phyloP scores from a whole-genome alignment of 1,139 yeast genomes.

The Zygosaccharomyces sapae region DNA sequence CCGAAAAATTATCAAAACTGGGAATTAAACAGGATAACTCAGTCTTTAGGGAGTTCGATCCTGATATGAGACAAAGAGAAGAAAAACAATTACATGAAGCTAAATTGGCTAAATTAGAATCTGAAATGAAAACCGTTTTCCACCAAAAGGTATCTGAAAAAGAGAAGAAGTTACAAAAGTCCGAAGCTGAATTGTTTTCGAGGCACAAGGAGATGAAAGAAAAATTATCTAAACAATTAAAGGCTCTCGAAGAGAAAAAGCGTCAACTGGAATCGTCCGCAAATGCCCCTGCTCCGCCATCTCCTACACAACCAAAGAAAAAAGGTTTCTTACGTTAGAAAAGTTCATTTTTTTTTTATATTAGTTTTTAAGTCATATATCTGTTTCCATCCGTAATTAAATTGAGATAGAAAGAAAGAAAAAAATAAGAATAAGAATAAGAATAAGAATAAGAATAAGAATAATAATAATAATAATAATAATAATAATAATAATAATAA shows the following conservation, averaged over 20 bases:
- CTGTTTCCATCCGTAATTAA: conserved; percentile 1
- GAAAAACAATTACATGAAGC: conserved; percentile 93
- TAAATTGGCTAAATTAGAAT: conserved; percentile 87
- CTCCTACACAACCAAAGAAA: conserved; percentile 48
- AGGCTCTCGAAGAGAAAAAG: conserved; percentile 87
- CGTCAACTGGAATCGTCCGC: conserved; percentile 66
- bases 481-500: too few relatives aligned
- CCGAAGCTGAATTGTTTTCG: conserved; percentile 93
- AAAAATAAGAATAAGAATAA: background rate
- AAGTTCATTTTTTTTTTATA: background rate
- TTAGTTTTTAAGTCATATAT: background rate
- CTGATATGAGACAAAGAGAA: conserved; percentile 87
- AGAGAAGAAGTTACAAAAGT: conserved; percentile 94
- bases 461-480: too few relatives aligned
- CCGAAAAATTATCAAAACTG: conserved; percentile 70
- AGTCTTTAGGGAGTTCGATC: conserved; percentile 93
- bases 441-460: too few relatives aligned
- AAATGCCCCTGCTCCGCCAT: conserved; percentile 42
- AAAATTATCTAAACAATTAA: conserved; percentile 80
- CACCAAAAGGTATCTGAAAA: conserved; percentile 95
- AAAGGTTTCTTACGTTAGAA: conserved; percentile 58
- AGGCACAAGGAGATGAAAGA: conserved; percentile 98
- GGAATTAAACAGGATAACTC: conserved; percentile 91
- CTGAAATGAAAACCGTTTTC: conserved; percentile 95
- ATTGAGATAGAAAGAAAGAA: background rate